These are phyloP conservation scores for Tilletia setariae DNA, from an alignment of 1,284 basidiomycete genomes.

Conservation along the genomic window DNA sequence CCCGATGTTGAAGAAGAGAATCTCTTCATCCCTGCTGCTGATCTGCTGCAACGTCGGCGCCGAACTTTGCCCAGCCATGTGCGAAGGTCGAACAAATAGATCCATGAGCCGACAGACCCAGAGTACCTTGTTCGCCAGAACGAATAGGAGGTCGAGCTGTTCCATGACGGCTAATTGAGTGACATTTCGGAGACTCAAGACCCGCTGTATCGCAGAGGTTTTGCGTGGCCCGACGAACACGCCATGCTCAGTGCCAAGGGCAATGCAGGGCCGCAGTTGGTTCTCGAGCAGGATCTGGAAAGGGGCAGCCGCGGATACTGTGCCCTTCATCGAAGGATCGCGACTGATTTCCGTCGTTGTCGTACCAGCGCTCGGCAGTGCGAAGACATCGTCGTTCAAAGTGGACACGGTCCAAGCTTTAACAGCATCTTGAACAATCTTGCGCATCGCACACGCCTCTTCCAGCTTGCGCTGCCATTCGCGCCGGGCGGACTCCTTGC, in stretches of 20 bases:
- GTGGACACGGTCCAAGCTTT: conserved; percentile 62
- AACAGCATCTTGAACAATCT: conserved; percentile 82
- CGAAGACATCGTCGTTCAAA: conserved; percentile 54
- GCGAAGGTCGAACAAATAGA: conserved; percentile 61
- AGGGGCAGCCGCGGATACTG: conserved; percentile 87
- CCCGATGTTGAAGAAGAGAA: conserved; percentile 90
- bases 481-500: conserved; percentile 67
- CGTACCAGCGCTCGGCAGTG: conserved; percentile 27
- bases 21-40: conserved; percentile 70
- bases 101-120: conserved; percentile 82
- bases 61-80: conserved; percentile 68
- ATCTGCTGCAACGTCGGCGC: conserved; percentile 74
- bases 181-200: conserved; percentile 82
- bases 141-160: conserved; percentile 90
- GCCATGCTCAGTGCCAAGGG: conserved; percentile 89
- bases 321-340: conserved; percentile 82
- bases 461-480: conserved; percentile 88
- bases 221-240: conserved; percentile 94
- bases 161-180: conserved; percentile 92
- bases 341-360: conserved; percentile 65
- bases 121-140: conserved; percentile 78
- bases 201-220: conserved; percentile 79
- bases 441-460: conserved; percentile 78
- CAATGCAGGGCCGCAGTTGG: conserved; percentile 78
- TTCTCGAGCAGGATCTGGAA: conserved; percentile 59